These are phyloP conservation scores for Phialemoniopsis sp. DNA, from an alignment of 2,329 filamentous ascomycete species.

Conservation along the genomic window DNA sequence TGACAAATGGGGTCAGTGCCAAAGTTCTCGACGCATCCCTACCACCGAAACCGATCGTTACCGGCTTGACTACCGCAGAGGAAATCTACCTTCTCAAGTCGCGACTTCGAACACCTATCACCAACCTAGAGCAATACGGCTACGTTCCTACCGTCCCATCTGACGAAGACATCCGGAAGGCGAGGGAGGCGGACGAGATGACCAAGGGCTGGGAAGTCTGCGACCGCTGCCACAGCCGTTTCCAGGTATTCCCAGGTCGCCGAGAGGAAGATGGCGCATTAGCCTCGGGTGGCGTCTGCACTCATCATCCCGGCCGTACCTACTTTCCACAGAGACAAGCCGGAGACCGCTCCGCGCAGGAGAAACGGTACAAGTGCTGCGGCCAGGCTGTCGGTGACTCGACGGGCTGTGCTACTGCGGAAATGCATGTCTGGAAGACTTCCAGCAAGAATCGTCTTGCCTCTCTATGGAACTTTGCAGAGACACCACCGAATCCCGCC, in stretches of 20 bases:
- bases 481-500: conserved; percentile 65
- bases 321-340: conserved; percentile 49
- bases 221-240: conserved; percentile 79
- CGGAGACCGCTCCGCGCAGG: conserved; percentile 51
- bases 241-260: conserved; percentile 88
- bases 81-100: conserved; percentile 60
- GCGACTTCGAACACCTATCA: conserved; percentile 60
- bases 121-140: conserved; percentile 61
- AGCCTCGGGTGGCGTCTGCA: conserved; percentile 72
- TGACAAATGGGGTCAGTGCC: conserved; percentile 23
- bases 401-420: conserved; percentile 65
- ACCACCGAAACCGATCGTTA: conserved; percentile 54
- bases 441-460: conserved; percentile 73
- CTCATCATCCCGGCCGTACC: conserved; percentile 73
- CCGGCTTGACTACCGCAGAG: conserved; percentile 62
- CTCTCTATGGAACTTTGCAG: conserved; percentile 70
- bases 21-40: too few species aligned
- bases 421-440: conserved; percentile 85
- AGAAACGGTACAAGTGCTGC: conserved; percentile 74
- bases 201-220: conserved; percentile 81
- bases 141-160: conserved; percentile 71
- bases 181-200: conserved; percentile 59
- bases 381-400: conserved; percentile 68
- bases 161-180: conserved; percentile 60
- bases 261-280: conserved; percentile 72